phyloP scores from a whole-genome alignment of 352 stramenopile genomes.

The Pythium insidiosum region DNA sequence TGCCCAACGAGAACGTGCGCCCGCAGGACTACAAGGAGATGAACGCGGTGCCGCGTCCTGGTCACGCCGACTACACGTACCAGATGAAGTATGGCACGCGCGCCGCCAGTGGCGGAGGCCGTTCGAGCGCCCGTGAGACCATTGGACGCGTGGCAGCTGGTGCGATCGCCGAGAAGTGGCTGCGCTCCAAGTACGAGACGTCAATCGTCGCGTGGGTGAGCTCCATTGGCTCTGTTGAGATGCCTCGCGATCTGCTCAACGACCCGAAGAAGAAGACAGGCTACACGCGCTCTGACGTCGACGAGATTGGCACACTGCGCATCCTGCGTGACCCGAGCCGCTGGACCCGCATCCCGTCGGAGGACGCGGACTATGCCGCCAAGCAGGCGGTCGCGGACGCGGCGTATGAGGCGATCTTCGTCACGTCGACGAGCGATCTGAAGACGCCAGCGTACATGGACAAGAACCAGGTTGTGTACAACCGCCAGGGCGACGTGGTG shows the following conservation, averaged over 20 bases:
- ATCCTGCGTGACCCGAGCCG: constrained; percentile 65
- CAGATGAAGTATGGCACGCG: constrained; percentile 99
- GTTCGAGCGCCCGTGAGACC: constrained; percentile 95
- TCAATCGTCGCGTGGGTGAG: constrained; percentile 86
- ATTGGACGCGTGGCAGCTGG: constrained; percentile 97
- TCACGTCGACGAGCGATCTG: constrained; percentile 42
- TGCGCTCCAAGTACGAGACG: constrained; percentile 89
- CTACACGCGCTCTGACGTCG: constrained; percentile 82
- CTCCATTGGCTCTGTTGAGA: constrained; percentile 76
- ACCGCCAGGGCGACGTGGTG: constrained; percentile 66
- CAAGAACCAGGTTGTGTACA: constrained; percentile 88
- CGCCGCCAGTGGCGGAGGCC: constrained; percentile 93
- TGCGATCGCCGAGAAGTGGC: constrained; percentile 95
- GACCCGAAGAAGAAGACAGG: constrained; percentile 42
- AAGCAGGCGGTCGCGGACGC: constrained; percentile 58
- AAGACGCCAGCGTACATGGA: constrained; percentile 88
- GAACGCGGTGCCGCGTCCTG: constrained; percentile 85
- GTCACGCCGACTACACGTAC: constrained; percentile 98
- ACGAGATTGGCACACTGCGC: constrained; percentile 71
- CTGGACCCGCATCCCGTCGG: constrained; percentile 41
- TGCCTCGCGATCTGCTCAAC: constrained; percentile 68
- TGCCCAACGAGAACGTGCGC: constrained; percentile 97
- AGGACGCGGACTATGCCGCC: constrained; percentile 18
- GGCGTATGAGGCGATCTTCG: constrained; percentile 68
- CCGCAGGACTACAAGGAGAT: constrained; percentile 97